phyloP scores from a whole-genome alignment of 225 moss, liverwort and hornwort species.

The Bryum argenteum region DNA sequence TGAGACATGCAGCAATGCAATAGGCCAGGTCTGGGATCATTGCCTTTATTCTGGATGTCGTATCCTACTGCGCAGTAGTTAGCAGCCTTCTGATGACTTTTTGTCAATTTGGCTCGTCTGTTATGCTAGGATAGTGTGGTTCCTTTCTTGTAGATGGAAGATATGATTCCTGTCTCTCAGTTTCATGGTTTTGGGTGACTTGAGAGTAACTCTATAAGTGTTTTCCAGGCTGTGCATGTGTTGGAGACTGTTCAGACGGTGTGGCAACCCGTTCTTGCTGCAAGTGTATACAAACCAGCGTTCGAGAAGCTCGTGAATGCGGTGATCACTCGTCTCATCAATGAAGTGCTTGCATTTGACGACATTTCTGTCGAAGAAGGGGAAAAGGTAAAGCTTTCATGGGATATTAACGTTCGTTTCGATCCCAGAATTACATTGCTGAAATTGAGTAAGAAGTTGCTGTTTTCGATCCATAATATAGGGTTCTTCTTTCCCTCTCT shows the following conservation, averaged over 20 bases:
- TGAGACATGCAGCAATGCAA: conserved; percentile 61
- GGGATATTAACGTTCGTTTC: conserved; percentile 5
- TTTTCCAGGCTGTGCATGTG: conserved; percentile 52
- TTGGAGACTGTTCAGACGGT: conserved; percentile 53
- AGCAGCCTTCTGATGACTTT: conserved; percentile 1
- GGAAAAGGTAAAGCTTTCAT: conserved; percentile 59
- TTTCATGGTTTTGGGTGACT: conserved; percentile 7
- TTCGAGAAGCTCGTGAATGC: conserved; percentile 70
- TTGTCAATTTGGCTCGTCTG: conserved; percentile 20
- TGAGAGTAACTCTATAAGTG: conserved; percentile 24
- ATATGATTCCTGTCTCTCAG: conserved; percentile 22
- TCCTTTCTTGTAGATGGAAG: conserved; percentile 20
- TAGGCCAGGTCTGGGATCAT: conserved; percentile 54
- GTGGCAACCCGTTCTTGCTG: conserved; percentile 70
- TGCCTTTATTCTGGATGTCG: neutral
- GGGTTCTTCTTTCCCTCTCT: too few relatives aligned
- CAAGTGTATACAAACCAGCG: conserved; percentile 47
- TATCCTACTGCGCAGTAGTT: neutral
- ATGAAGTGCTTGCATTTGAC: conserved; percentile 69
- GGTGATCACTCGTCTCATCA: conserved; percentile 62
- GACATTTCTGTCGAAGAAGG: conserved; percentile 90
- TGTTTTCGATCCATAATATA: neutral
- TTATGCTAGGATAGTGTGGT: conserved; percentile 12
- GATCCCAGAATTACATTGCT: conserved; percentile 1
- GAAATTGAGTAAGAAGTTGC: neutral